Evolutionary conservation across 805 yeast genomes (phyloP), one percentile per base, ranked within the genome.

Genomic region (Starmerella bombicola): DNA sequence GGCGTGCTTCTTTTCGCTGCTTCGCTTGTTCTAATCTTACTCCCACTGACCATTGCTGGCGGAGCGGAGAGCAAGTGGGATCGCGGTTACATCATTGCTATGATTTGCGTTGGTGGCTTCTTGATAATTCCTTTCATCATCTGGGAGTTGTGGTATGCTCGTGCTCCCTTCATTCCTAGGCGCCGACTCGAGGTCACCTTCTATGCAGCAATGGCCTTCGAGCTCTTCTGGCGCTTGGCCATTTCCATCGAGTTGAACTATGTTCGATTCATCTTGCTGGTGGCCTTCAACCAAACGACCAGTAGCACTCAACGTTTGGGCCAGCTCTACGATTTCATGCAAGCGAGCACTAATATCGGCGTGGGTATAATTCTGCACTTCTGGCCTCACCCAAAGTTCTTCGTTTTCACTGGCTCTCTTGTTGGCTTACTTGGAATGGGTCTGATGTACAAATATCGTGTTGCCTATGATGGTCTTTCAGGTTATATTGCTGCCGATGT

Each of bases 1-100:
- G 93, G 91, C 35, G 59, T 76, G 26, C 49, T 76, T 13, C 57
- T 78, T 18, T 56, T 79, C 49, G 66, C 71, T 37, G 69, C 70
- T 17, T 64, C 68, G 2, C 62, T 80, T 16, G 84, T 81, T 32
- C 69, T 78, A 50, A 64, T 81, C 33, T 64, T 81, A 41, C 74
- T 75, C 15, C 88, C 93, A 20, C 65, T 81, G 49, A 79, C 91
- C 10, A 58, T 81, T 26, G 86, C 86, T 8, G 86, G 83, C 47
- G 85, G 85, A 48, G 55, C 60, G 23, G 37, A 54, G 1, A 47
- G 61, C 2, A 64, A 67, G 37, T 81, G 93, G 93, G 51, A 61
- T 38, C 63, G 66, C 41, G 82, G 72, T 15, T 64, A 71, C 33
- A 67, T 77, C 47, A 74, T 81, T 51, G 88, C 69, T 6, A 83